Base-by-base conservation (phyloP, 2,329 filamentous ascomycete genomes). In the Aquanectria penicillioides region DNA sequence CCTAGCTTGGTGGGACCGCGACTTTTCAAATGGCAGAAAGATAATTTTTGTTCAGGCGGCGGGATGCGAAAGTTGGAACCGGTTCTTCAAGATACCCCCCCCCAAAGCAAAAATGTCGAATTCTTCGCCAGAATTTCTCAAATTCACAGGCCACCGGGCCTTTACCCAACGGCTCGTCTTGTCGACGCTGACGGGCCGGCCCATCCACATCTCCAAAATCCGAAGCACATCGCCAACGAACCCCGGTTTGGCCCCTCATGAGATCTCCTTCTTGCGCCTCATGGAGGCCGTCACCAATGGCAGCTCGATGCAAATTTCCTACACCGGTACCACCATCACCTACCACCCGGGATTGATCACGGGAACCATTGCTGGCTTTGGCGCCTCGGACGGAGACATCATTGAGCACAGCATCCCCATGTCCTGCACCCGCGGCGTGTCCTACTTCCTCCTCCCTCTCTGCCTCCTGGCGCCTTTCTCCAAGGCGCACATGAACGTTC, bases 211-310 rank as follows among this genome's bases (percentile, higher is more conserved):
- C 74, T 95, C 94, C 50, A 91, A 95, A 77, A 98, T 99, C 79
- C 92, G 95, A 71, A 88, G 92, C 65, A 87, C 90, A 13, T 97
- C 93, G 36, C 89, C 91, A 41, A 94, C 92, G 34, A 89, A 91
- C 69, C 94, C 95, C 1, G 95, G 95, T 70, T 90, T 99, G 52
- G 90, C 92, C 51, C 89, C 93, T 44, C 91, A 97, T 80, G 95
- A 99, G 79, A 89, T 98, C 70, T 98, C 95, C 41, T 94, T 99
- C 77, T 86, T 99, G 26, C 94, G 95, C 56, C 90, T 99, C 15
- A 89, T 99, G 72, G 95, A 98, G 77, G 86, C 92, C 67, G 85
- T 99, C 70, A 99, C 95, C 72, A 99, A 99, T 82, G 95, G 95
- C 78, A 92, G 91, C 57, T 89, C 91, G 54, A 93, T 98, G 79